phyloP scores from a whole-genome alignment of 805 yeast genomes.

The Huiozyma naganishii region DNA sequence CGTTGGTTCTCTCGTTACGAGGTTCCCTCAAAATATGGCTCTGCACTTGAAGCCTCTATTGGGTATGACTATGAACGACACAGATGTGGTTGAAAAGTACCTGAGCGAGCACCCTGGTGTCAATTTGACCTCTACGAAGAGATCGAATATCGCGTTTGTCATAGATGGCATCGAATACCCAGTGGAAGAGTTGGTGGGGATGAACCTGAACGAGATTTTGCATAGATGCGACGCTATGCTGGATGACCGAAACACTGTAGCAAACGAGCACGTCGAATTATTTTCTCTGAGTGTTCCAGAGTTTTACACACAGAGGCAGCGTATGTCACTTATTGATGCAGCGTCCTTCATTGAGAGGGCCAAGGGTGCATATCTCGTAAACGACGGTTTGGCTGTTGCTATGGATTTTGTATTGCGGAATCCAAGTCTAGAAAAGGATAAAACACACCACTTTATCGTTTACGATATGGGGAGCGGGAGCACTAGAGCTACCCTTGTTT shows the following conservation, averaged over 20 bases:
- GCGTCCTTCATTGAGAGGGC: constrained; percentile 52
- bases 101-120: constrained; percentile 51
- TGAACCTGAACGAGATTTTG: constrained; percentile 61
- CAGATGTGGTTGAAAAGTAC: constrained; percentile 38
- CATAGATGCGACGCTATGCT: constrained; percentile 54
- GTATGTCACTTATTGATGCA: constrained; percentile 63
- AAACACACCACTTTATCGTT: constrained; percentile 46
- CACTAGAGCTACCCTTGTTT: constrained; percentile 73
- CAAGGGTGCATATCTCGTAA: constrained; percentile 52
- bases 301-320: constrained; percentile 49
- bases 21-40: constrained; percentile 64
- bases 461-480: constrained; percentile 93
- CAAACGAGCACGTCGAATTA: constrained; percentile 41
- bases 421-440: constrained; percentile 8
- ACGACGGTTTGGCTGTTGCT: constrained; percentile 90
- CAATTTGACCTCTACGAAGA: constrained; percentile 32
- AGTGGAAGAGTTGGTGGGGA: constrained; percentile 75
- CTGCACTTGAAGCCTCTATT: constrained; percentile 59
- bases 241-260: constrained; percentile 40
- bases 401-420: constrained; percentile 52
- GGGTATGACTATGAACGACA: constrained; percentile 45
- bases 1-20: constrained; percentile 56
- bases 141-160: constrained; percentile 48
- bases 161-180: constrained; percentile 40
- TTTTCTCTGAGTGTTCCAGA: constrained; percentile 74